Base-by-base conservation (phyloP, 768 basidiomycete genomes). In the Auriculariales sp. region DNA sequence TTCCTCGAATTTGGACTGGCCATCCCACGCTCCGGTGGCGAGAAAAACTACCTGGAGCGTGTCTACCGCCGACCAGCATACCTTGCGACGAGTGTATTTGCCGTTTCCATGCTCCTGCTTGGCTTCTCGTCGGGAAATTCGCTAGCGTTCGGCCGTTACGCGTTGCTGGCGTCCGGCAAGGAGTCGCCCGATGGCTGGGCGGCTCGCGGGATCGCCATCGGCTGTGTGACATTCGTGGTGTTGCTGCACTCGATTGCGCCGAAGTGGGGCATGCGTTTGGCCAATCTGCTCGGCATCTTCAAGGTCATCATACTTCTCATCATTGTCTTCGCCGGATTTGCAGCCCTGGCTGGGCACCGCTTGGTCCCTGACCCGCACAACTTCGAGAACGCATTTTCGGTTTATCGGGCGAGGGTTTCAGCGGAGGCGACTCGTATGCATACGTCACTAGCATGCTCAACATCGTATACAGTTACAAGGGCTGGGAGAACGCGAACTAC, bases 11-110 rank as follows among this genome's bases (percentile, higher is more conserved):
- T 72, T 44, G 79, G 78, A 4, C 74, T 75, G 2, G 79, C 79
- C 78, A 75, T 71, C 52, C 78, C 77, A 3, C 68, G 77, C 1
- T 75, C 73, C 11, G 77, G 78, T 9, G 77, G 77, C 2, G 83
- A 85, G 66, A 85, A 85, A 65, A 82, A 78, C 49, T 86, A 85
- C 56, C 63, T 86, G 31, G 81, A 84, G 53, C 83, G 71, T 58
- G 72, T 83, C 19, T 85, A 74, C 61, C 66, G 73, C 33, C 28
- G 59, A 31, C 75, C 75, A 4, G 66, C 61, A 51, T 70, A 68
- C 45, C 61, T 77, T 2, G 70, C 68, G 4, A 77, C 75, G 0
- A 60, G 72, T 10, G 58, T 75, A 14, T 77, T 74, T 47, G 69
- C 74, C 1, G 53, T 61, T 36, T 73, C 72, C 39, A 70, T 72